Evolutionary conservation across 768 basidiomycete species (phyloP).

Genomic region (Boletus eberwhitei): DNA sequence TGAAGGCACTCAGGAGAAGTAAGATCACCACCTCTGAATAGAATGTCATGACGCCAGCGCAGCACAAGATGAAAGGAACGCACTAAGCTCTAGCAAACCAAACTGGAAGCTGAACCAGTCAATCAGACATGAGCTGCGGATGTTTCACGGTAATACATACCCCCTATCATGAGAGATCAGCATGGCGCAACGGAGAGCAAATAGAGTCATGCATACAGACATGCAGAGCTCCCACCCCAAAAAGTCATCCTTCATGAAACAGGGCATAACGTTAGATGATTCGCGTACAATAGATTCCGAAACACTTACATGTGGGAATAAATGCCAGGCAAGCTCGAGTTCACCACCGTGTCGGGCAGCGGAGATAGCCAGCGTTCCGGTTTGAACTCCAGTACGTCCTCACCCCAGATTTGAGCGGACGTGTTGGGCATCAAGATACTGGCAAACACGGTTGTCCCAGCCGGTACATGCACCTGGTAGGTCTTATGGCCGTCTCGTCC

Average conservation of each 20-base stretch:
- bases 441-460: conserved; percentile 1
- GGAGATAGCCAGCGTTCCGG: not conserved
- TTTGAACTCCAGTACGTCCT: not conserved
- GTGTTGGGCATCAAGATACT: conserved; percentile 1
- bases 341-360: not conserved
- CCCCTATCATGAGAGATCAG: not conserved
- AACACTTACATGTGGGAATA: not conserved
- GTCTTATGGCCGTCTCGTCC: not conserved
- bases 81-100: conserved; percentile 2
- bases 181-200: too few relatives aligned
- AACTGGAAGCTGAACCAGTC: not conserved
- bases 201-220: not conserved
- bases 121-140: not conserved
- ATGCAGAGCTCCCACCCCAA: conserved; percentile 1
- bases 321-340: not conserved
- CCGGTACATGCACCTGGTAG: not conserved
- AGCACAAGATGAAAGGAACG: not conserved
- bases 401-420: conserved; percentile 3
- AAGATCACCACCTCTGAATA: not conserved
- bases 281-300: not conserved
- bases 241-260: not conserved
- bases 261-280: not conserved
- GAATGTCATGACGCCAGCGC: not conserved
- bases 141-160: not conserved
- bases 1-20: conserved; percentile 1